Percentiles rank a stretch among this genome's conserved stretches.
Evolutionary conservation across 2,329 filamentous ascomycete species (phyloP).

Genomic region (Pseudopyricularia cyperi): DNA sequence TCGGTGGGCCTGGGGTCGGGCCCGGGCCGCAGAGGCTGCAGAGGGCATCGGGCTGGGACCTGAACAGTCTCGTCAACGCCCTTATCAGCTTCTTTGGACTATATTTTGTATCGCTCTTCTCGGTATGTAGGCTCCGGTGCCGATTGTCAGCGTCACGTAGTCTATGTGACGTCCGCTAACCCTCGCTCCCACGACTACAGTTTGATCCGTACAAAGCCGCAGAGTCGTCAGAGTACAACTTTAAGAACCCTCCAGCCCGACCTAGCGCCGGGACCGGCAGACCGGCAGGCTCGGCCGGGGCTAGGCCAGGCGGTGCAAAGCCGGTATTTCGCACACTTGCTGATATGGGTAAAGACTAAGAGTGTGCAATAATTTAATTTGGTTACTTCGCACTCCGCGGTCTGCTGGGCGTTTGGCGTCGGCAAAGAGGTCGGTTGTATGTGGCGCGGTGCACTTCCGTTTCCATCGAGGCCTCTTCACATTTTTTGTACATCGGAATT

Average conservation of each 20-base stretch:
- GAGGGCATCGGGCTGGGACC: constrained; percentile 12
- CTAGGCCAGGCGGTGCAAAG: constrained; percentile 16
- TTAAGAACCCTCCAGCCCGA: constrained; percentile 24
- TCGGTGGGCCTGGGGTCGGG: constrained; percentile 24
- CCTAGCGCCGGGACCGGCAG: constrained; percentile 8
- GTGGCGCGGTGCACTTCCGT: too few species aligned
- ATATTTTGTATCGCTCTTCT: constrained; percentile 48
- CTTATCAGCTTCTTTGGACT: constrained; percentile 45
- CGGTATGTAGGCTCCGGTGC: constrained; percentile 27
- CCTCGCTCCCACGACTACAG: constrained; percentile 16
- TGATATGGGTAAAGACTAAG: constrained; percentile 27
- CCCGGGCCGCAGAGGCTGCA: constrained; percentile 8
- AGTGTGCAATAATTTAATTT: neutral
- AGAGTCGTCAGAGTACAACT: constrained; percentile 45
- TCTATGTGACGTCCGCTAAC: neutral
- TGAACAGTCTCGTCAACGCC: constrained; percentile 32
- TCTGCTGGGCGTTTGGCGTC: neutral
- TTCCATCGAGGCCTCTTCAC: neutral
- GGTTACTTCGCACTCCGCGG: neutral
- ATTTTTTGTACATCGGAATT: neutral
- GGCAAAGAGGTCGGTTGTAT: neutral
- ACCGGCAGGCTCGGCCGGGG: constrained; percentile 6
- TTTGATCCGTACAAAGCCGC: constrained; percentile 50
- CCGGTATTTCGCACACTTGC: constrained; percentile 38
- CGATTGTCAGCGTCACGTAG: neutral